Conservation (phyloP, 352 stramenopile genomes). For the Globisporangium iwayamae region DNA sequence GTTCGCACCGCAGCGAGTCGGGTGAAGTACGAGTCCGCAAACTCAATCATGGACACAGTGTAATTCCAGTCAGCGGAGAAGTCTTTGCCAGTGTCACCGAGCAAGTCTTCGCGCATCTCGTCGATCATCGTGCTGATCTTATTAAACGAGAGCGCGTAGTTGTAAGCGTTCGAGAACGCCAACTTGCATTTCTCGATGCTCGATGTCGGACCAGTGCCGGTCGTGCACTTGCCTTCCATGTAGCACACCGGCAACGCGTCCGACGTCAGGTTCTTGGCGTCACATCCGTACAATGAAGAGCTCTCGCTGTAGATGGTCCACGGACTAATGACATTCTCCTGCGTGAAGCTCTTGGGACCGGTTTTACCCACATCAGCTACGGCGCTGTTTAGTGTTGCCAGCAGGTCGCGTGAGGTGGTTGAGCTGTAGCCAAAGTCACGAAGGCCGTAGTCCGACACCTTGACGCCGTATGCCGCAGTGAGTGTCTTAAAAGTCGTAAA, state of each 20-base stretch:
- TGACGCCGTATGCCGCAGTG: constrained; percentile 39
- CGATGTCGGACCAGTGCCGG: constrained; percentile 7
- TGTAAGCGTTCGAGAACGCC: constrained; percentile 50
- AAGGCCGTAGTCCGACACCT: constrained; percentile 49
- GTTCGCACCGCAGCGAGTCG: constrained; percentile 43
- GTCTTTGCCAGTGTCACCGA: constrained; percentile 55
- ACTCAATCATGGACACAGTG: constrained; percentile 58
- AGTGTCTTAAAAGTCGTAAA: constrained; percentile 33
- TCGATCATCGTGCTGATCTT: constrained; percentile 57
- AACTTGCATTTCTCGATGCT: constrained; percentile 41
- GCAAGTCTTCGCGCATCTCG: constrained; percentile 70
- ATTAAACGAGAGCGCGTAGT: constrained; percentile 57
- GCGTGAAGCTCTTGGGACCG: constrained; percentile 29
- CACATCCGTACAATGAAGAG: constrained; percentile 21
- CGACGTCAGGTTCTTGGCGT: constrained; percentile 23
- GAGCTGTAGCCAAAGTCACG: constrained; percentile 67
- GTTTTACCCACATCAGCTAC: constrained; percentile 19
- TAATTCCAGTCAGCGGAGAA: constrained; percentile 67
- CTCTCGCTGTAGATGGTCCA: constrained; percentile 49
- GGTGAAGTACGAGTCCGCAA: constrained; percentile 52
- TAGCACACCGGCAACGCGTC: constrained; percentile 56
- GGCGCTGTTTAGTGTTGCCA: constrained; percentile 35
- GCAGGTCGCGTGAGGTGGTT: constrained; percentile 36
- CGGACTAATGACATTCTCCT: constrained; percentile 57
- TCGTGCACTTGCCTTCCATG: constrained; percentile 52